phyloP scores from a whole-genome alignment of 345 rosid species.

The Citrus hindsii region DNA sequence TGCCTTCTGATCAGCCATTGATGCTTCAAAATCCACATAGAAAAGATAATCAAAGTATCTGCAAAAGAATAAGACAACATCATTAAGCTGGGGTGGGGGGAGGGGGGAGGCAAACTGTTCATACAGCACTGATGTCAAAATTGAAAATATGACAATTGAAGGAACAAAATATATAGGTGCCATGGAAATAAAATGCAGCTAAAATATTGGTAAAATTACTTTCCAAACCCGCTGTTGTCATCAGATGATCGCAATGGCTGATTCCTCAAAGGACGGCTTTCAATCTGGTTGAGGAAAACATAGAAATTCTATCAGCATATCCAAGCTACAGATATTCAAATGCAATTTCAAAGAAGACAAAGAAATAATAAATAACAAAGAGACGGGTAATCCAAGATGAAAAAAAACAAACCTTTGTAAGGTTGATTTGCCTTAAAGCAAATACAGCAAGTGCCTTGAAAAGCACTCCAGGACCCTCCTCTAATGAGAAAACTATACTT shows the following conservation, averaged over 20 bases:
- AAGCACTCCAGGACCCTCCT: slow-evolving; percentile 96
- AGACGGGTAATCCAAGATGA: not conserved
- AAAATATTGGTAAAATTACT: slow-evolving; percentile 31
- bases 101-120: too few species aligned
- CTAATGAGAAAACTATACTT: slow-evolving; percentile 91
- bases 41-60: slow-evolving; percentile 90
- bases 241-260: slow-evolving; percentile 63
- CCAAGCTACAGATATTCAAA: slow-evolving; percentile 4
- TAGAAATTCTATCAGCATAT: not conserved
- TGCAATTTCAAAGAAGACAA: not conserved
- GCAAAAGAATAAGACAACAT: slow-evolving; percentile 14
- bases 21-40: slow-evolving; percentile 95
- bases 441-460: slow-evolving; percentile 99
- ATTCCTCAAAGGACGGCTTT: slow-evolving; percentile 88
- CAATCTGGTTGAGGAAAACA: slow-evolving; percentile 53
- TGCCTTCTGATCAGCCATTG: slow-evolving; percentile 92
- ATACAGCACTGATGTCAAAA: not conserved
- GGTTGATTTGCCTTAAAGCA: slow-evolving; percentile 86
- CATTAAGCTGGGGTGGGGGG: not conserved
- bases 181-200: slow-evolving; percentile 6
- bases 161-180: not conserved
- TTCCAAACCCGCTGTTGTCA: slow-evolving; percentile 44
- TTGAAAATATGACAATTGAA: not conserved
- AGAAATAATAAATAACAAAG: not conserved
- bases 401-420: slow-evolving; percentile 54